Conservation (phyloP, 805 yeast genomes). For the Teunomyces atbi region DNA sequence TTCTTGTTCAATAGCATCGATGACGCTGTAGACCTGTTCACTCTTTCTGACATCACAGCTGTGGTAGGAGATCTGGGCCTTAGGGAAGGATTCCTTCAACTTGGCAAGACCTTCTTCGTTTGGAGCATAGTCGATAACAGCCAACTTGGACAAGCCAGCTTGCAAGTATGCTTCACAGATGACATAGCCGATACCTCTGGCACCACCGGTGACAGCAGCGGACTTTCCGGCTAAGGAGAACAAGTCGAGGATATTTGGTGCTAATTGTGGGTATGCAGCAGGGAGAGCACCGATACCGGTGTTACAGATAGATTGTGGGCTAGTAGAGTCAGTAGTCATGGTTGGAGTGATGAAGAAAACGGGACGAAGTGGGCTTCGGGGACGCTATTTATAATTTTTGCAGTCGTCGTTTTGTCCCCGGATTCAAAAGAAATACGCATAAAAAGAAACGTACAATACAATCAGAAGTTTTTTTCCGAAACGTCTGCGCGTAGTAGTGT, state of each 20-base stretch:
- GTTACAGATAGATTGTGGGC: slow-evolving; percentile 26
- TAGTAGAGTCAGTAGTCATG: slow-evolving; percentile 25
- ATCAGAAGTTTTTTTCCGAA: background rate
- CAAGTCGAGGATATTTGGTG: slow-evolving; percentile 26
- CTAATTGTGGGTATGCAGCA: slow-evolving; percentile 30
- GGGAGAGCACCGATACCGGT: slow-evolving; percentile 39
- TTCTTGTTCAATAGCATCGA: slow-evolving; percentile 27
- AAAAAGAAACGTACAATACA: background rate
- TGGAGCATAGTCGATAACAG: slow-evolving; percentile 39
- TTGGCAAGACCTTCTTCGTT: slow-evolving; percentile 26
- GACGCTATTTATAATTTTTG: slow-evolving; percentile 2
- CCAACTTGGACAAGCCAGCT: slow-evolving; percentile 35
- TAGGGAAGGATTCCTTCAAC: slow-evolving; percentile 29
- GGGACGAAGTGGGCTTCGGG: background rate
- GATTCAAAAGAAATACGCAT: background rate
- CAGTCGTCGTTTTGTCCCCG: slow-evolving; percentile 1
- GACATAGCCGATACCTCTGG: slow-evolving; percentile 37
- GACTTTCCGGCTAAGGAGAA: slow-evolving; percentile 31
- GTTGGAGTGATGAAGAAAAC: background rate
- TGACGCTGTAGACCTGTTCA: slow-evolving; percentile 34
- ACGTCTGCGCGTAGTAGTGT: background rate
- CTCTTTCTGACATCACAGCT: slow-evolving; percentile 40
- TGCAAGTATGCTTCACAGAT: slow-evolving; percentile 38
- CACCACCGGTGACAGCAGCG: slow-evolving; percentile 39
- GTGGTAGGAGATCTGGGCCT: slow-evolving; percentile 30